phyloP scores from a whole-genome alignment of 2,329 filamentous ascomycete genomes.

The Hymenoscyphus fructigenus region DNA sequence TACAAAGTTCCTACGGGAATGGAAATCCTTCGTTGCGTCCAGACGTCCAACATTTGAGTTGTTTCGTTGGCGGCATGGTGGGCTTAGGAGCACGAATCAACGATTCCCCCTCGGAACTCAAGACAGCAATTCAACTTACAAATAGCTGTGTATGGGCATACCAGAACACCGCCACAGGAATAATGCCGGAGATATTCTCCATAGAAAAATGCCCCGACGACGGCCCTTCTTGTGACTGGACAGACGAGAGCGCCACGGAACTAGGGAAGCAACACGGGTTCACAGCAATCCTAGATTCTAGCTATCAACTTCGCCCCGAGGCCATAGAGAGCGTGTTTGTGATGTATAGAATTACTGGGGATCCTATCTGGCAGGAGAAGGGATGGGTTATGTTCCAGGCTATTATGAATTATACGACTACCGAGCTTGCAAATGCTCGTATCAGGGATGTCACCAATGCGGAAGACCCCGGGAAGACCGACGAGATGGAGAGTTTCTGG shows the following conservation, averaged over 20 bases:
- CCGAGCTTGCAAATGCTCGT: conserved; percentile 42
- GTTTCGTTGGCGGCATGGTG: conserved; percentile 70
- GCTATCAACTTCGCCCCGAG: conserved; percentile 45
- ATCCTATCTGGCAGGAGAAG: conserved; percentile 38
- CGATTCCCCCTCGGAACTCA: conserved; percentile 50
- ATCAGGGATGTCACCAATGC: conserved; percentile 40
- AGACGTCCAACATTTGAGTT: conserved; percentile 63
- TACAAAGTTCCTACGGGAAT: neutral
- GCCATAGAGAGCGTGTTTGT: conserved; percentile 68
- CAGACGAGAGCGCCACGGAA: conserved; percentile 14
- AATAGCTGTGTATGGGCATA: conserved; percentile 65
- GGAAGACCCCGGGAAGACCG: conserved; percentile 35
- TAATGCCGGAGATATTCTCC: conserved; percentile 60
- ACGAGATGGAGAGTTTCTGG: conserved; percentile 59
- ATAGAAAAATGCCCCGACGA: conserved; percentile 28
- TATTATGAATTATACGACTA: conserved; percentile 43
- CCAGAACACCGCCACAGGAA: conserved; percentile 52
- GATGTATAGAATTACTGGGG: conserved; percentile 41
- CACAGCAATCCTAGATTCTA: conserved; percentile 11
- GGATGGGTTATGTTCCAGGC: conserved; percentile 48
- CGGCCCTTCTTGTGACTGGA: conserved; percentile 23
- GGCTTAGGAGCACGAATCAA: conserved; percentile 65
- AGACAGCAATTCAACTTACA: conserved; percentile 55
- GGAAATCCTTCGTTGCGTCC: conserved; percentile 42
- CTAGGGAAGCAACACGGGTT: conserved; percentile 17